These are phyloP conservation scores for Kernera saxatilis DNA, from an alignment of 345 rosid species.

Conservation along the genomic window DNA sequence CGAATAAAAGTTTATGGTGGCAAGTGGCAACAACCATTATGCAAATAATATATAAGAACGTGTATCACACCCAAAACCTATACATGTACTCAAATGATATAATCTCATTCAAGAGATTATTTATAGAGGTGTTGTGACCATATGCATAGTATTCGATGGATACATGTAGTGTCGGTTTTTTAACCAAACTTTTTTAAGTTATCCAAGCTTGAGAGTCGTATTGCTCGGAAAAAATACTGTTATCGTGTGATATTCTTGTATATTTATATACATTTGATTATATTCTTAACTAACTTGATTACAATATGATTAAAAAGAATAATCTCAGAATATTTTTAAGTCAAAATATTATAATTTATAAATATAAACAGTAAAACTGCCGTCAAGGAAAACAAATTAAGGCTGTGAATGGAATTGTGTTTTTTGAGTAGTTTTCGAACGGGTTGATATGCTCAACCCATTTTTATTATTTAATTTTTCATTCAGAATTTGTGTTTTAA, in stretches of 20 bases:
- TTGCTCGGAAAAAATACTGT: too few species aligned
- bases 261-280: background rate
- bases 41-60: background rate
- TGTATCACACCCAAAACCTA: background rate
- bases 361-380: background rate
- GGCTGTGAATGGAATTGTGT: too few species aligned
- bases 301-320: background rate
- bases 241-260: background rate
- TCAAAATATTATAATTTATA: background rate
- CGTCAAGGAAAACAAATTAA: background rate
- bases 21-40: background rate
- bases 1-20: background rate
- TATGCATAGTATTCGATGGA: background rate
- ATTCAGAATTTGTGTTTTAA: too few species aligned
- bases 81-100: background rate
- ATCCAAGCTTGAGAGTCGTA: background rate
- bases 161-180: background rate
- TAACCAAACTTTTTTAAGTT: background rate
- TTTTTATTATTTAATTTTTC: too few species aligned
- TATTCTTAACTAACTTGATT: background rate
- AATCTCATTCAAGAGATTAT: background rate
- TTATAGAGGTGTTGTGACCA: background rate
- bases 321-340: background rate
- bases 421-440: too few species aligned
- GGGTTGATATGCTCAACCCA: too few species aligned